Percentiles rank a stretch among this genome's conserved stretches.
Conservation (phyloP, 2,329 filamentous ascomycete species). For the Ophiostoma sp. region DNA sequence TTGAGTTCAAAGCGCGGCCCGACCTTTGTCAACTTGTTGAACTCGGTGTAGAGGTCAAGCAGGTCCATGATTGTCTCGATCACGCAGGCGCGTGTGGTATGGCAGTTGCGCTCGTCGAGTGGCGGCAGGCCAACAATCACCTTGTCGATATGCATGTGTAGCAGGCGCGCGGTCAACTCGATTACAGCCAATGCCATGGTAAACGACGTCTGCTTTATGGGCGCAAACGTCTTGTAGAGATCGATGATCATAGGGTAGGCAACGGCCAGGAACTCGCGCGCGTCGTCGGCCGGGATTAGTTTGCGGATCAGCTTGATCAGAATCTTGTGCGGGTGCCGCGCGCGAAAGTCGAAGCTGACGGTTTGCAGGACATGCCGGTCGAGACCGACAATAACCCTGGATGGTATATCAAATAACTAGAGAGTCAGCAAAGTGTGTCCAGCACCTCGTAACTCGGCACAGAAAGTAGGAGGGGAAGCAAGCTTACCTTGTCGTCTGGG, state of each 20-base stretch:
- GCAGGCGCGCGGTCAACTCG: constrained; percentile 70
- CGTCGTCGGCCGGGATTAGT: constrained; percentile 45
- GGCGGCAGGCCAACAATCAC: constrained; percentile 33
- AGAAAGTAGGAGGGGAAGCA: background rate
- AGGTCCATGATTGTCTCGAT: constrained; percentile 83
- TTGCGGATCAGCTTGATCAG: constrained; percentile 71
- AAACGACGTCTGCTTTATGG: constrained; percentile 82
- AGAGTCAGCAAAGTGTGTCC: background rate
- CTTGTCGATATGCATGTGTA: constrained; percentile 48
- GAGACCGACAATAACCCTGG: constrained; percentile 77
- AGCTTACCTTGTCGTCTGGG: constrained; percentile 69
- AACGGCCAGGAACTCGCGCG: constrained; percentile 55
- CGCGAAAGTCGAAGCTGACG: constrained; percentile 88
- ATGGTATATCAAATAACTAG: constrained; percentile 62
- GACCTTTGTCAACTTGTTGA: constrained; percentile 67
- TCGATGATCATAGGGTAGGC: constrained; percentile 83
- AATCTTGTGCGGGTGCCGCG: constrained; percentile 77
- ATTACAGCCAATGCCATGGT: constrained; percentile 77
- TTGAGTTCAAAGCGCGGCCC: constrained; percentile 68
- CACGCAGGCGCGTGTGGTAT: constrained; percentile 45
- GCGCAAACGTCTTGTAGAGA: constrained; percentile 87
- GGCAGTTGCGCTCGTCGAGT: constrained; percentile 21
- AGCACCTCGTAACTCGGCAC: background rate
- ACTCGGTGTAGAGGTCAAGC: constrained; percentile 86
- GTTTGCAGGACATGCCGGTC: constrained; percentile 91